A percentile compares a stretch with the other conserved stretches of the same genome.
These are phyloP conservation scores for Podospora pseudopauciseta DNA, from an alignment of 495 filamentous ascomycete genomes.

Conservation along the genomic window DNA sequence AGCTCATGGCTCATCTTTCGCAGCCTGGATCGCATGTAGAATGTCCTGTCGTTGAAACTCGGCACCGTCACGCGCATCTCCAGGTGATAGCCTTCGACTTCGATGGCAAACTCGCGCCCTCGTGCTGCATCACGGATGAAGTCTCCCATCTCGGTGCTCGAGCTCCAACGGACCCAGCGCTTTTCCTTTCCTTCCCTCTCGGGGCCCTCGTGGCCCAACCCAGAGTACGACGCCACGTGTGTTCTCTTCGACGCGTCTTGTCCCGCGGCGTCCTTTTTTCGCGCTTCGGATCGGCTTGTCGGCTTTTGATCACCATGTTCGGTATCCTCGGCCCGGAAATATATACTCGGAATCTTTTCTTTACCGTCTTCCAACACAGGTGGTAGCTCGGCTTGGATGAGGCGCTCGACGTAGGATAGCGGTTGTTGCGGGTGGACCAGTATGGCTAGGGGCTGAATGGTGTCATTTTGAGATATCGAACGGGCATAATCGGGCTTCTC, in stretches of 20 bases:
- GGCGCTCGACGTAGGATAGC: constrained; percentile 82
- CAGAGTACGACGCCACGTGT: constrained; percentile 57
- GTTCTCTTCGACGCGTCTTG: constrained; percentile 16
- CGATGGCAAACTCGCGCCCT: constrained; percentile 76
- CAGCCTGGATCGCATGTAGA: constrained; percentile 74
- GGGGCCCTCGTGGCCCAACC: constrained; percentile 51
- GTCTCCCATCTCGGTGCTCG: constrained; percentile 85
- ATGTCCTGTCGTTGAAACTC: constrained; percentile 81
- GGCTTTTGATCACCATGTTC: constrained; percentile 52
- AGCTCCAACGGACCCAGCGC: constrained; percentile 86
- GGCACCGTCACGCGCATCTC: constrained; percentile 80
- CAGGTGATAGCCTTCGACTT: constrained; percentile 66
- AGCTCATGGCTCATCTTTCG: constrained; percentile 67
- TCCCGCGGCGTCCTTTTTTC: constrained; percentile 19
- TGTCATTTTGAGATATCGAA: constrained; percentile 47
- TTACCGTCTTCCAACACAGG: constrained; percentile 58
- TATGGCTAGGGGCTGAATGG: constrained; percentile 79
- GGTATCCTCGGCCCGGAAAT: constrained; percentile 76
- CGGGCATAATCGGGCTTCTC: constrained; percentile 34
- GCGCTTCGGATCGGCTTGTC: constrained; percentile 32
- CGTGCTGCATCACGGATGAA: constrained; percentile 90
- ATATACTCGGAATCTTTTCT: constrained; percentile 66
- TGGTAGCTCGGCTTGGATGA: constrained; percentile 87
- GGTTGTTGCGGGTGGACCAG: constrained; percentile 91
- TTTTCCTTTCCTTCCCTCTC: constrained; percentile 37